Evolutionary conservation across 2,329 filamentous ascomycete genomes (phyloP).

Genomic region (Metarhizium guizhouense): DNA sequence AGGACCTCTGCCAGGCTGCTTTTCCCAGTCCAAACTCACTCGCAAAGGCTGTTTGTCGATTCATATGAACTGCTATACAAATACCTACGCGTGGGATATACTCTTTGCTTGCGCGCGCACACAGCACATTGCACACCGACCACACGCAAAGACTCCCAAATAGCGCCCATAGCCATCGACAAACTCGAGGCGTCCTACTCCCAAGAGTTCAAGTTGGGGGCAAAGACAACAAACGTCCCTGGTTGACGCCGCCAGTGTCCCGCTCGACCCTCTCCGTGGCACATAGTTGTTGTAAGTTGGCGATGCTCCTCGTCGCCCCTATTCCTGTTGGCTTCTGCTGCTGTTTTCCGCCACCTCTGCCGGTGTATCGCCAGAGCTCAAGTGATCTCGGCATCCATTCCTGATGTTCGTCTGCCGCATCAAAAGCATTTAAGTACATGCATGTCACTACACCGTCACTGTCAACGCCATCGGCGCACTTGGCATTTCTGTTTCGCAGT

Average conservation of each 20-base stretch:
- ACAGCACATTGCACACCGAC: not conserved
- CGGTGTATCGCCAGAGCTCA: not conserved
- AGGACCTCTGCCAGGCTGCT: not conserved
- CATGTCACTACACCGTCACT: not conserved
- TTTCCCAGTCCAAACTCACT: not conserved
- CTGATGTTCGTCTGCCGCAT: not conserved
- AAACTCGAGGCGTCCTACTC: not conserved
- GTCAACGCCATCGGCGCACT: not conserved
- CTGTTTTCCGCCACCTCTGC: not conserved
- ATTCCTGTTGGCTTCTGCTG: not conserved
- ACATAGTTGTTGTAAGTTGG: conserved; percentile 3
- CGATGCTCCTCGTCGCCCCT: conserved; percentile 1
- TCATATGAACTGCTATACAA: not conserved
- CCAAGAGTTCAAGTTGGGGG: not conserved
- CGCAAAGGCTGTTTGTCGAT: not conserved
- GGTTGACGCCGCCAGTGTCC: not conserved
- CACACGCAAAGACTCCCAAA: not conserved
- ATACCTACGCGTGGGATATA: not conserved
- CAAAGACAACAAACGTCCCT: conserved; percentile 1
- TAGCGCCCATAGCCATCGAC: conserved; percentile 2
- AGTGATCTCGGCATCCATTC: not conserved
- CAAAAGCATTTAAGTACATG: not conserved
- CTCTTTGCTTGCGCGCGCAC: not conserved
- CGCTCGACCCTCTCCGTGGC: conserved; percentile 6
- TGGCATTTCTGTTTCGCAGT: not conserved